Evolutionary conservation across 148 eudicot genomes (phyloP).

Genomic region (Tetragonia tetragonoides): DNA sequence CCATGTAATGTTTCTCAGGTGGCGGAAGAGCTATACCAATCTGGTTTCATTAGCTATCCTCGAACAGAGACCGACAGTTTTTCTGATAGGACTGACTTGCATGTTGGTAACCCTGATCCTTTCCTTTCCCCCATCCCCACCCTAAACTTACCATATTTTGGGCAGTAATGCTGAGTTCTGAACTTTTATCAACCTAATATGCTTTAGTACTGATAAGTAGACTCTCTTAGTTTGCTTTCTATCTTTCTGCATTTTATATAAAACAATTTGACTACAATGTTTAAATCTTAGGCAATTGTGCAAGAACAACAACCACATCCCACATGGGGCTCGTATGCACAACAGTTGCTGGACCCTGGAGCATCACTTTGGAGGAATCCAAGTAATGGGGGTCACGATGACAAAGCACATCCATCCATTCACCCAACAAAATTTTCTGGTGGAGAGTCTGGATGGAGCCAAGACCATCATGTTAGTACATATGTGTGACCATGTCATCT

Average conservation of each 20-base stretch:
- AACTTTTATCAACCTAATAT: neutral
- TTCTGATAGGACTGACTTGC: slow-evolving; percentile 70
- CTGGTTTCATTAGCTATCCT: slow-evolving; percentile 98
- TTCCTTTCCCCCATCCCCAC: neutral
- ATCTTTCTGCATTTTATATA: neutral
- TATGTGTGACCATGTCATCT: neutral
- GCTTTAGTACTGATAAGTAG: neutral
- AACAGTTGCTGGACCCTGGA: slow-evolving; percentile 72
- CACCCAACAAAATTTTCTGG: slow-evolving; percentile 95
- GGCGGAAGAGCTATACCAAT: slow-evolving; percentile 94
- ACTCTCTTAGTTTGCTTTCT: neutral
- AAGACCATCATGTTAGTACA: slow-evolving; percentile 77
- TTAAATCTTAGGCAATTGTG: slow-evolving; percentile 56
- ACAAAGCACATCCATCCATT: slow-evolving; percentile 99
- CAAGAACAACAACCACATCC: slow-evolving; percentile 92
- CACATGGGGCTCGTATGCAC: slow-evolving; percentile 88
- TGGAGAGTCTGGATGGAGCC: slow-evolving; percentile 92
- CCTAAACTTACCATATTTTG: slow-evolving; percentile 6
- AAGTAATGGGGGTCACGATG: slow-evolving; percentile 85
- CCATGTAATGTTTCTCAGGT: slow-evolving; percentile 39
- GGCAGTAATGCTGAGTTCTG: neutral
- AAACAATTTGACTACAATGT: slow-evolving; percentile 1
- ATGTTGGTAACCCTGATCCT: slow-evolving; percentile 46
- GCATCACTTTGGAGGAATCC: slow-evolving; percentile 88
- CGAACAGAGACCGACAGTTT: slow-evolving; percentile 95